These are phyloP conservation scores for Podospora appendiculata DNA, from an alignment of 495 filamentous ascomycete genomes.

Conservation along the genomic window DNA sequence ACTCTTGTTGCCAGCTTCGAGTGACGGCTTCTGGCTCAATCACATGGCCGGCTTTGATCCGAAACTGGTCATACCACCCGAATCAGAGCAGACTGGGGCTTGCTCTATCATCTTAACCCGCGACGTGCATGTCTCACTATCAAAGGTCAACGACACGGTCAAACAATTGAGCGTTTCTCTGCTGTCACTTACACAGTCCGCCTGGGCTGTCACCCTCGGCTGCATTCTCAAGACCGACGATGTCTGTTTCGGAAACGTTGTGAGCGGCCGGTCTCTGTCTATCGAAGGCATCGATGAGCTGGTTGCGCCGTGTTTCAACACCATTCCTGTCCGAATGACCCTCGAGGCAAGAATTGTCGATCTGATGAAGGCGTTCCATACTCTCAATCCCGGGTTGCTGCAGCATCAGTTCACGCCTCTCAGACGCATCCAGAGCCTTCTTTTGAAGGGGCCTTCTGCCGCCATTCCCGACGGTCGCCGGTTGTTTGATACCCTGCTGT, in stretches of 20 bases:
- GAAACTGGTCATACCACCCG: conserved; percentile 24
- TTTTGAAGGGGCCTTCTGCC: conserved; percentile 4
- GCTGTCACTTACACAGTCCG: conserved; percentile 56
- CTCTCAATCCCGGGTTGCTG: conserved; percentile 47
- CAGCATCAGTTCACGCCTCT: conserved; percentile 63
- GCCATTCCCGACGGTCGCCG: conserved; percentile 14
- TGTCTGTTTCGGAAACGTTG: conserved; percentile 76
- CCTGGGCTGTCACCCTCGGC: conserved; percentile 56
- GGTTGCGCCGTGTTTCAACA: conserved; percentile 83
- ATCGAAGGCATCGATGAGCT: conserved; percentile 60
- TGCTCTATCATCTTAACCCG: not conserved
- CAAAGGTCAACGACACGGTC: conserved; percentile 36
- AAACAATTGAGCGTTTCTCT: conserved; percentile 50
- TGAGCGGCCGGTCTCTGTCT: conserved; percentile 61
- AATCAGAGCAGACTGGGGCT: not conserved
- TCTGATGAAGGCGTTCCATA: conserved; percentile 46
- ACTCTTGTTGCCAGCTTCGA: conserved; percentile 16
- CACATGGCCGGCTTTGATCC: conserved; percentile 44
- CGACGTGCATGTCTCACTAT: conserved; percentile 22
- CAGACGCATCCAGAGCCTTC: conserved; percentile 48
- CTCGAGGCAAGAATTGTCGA: conserved; percentile 44
- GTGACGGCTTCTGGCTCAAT: conserved; percentile 55
- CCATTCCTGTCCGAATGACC: conserved; percentile 64
- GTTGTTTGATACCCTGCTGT: conserved; percentile 70
- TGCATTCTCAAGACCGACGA: conserved; percentile 45